Evolutionary conservation across 2,329 filamentous ascomycete species (phyloP), one percentile per base, ranked within the genome.

Genomic region (Penicillium sp.): DNA sequence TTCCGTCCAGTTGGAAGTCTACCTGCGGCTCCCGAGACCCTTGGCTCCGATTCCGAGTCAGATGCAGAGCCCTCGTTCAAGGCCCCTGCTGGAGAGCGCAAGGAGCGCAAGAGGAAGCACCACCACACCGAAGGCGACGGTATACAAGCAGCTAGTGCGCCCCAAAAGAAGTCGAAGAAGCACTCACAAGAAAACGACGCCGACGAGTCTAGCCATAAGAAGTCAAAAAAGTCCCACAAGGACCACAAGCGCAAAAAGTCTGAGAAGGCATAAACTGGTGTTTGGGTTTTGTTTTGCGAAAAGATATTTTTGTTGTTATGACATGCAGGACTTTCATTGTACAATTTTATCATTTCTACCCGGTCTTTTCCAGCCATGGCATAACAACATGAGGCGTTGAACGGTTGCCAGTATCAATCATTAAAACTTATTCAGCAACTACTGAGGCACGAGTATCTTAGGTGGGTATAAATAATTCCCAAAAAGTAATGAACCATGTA

Each of bases 1-100:
- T 76, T 76, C 54, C 67, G 66, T 8, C 74, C 75, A 18, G 69
- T 74, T 33, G 75, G 75, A 24, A 73, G 70, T 44, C 59, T 61
- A 6, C 54, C 60, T 14, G 61, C 56, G 2, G 57, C 63, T 0
- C 63, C 70, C 1, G 69, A 72, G 55, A 71, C 66, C 5, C 52
- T 72, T 35, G 72, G 69, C 11, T 66, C 60, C n/a, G 67, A 65
- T 48, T 71, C 69, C 2, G 70, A 73, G 54, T 73, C 69, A 2
- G 72, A 73, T 8, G 71, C 71, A 39, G 58, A 63, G 45, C 56
- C 61, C 46, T 66, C 63, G 5, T 68, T 68, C 57, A 69, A 69
- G 57, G 55, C 65, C 7, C 65, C 69, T 25, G 53, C 53, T 45
- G 63, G 55, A 44, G 68, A 69, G 40, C 53, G 57, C 42, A 65